These are phyloP conservation scores for Beauveria bassiana DNA, from an alignment of 2,329 filamentous ascomycete species.

Conservation along the genomic window DNA sequence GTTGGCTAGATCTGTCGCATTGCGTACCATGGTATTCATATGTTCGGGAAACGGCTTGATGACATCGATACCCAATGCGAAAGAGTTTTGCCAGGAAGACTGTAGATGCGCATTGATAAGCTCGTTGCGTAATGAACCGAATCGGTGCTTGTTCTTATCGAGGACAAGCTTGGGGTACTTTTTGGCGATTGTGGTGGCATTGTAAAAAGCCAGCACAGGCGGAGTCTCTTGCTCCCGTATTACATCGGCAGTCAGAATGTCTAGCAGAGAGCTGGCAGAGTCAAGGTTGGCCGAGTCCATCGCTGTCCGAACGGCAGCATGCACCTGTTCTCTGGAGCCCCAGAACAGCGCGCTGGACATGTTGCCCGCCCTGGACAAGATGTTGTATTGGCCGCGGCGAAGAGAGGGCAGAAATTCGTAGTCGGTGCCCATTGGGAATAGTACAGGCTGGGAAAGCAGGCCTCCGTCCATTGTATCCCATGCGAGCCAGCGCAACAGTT, in stretches of 20 bases:
- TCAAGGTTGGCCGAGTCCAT: constrained; percentile 49
- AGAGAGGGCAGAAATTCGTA: constrained; percentile 66
- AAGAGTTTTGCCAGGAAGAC: constrained; percentile 72
- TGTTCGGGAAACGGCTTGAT: constrained; percentile 71
- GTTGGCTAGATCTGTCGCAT: constrained; percentile 63
- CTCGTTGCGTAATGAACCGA: constrained; percentile 55
- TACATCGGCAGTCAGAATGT: constrained; percentile 48
- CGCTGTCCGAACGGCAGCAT: constrained; percentile 52
- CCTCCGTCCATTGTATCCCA: constrained; percentile 90
- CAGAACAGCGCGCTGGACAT: constrained; percentile 66
- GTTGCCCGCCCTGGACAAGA: constrained; percentile 65
- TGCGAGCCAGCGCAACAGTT: constrained; percentile 79
- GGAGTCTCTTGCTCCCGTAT: constrained; percentile 60
- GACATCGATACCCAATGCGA: constrained; percentile 68
- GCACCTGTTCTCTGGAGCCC: constrained; percentile 58
- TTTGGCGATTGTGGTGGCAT: constrained; percentile 48
- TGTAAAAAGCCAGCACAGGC: constrained; percentile 71
- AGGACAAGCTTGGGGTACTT: constrained; percentile 58
- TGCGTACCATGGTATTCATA: constrained; percentile 63
- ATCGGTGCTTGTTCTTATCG: constrained; percentile 46
- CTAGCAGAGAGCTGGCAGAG: constrained; percentile 53
- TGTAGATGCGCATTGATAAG: constrained; percentile 84
- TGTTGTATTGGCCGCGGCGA: constrained; percentile 66
- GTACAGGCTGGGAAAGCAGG: constrained; percentile 68
- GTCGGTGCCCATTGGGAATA: constrained; percentile 76